phyloP scores from a whole-genome alignment of 768 basidiomycete genomes.

The Rhizopogon sp. region DNA sequence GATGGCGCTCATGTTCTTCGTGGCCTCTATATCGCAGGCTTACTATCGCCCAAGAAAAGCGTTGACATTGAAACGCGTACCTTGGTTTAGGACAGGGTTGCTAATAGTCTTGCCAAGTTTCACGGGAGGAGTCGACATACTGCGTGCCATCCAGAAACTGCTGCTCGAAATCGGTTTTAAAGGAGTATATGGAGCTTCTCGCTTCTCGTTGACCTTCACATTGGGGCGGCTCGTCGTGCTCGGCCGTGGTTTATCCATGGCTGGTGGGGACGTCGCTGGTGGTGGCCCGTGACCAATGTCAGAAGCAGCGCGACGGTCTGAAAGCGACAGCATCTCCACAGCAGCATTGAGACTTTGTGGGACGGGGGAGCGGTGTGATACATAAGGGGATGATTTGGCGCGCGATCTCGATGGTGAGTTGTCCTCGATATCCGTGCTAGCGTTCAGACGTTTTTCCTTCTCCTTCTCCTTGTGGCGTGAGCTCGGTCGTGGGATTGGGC shows the following conservation, averaged over 20 bases:
- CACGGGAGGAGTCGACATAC: slow-evolving; percentile 34
- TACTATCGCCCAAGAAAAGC: background rate
- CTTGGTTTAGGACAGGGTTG: slow-evolving; percentile 62
- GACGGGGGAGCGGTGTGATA: slow-evolving; percentile 48
- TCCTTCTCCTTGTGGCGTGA: slow-evolving; percentile 27
- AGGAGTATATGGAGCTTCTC: slow-evolving; percentile 37
- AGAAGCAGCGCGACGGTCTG: slow-evolving; percentile 24
- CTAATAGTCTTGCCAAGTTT: slow-evolving; percentile 65
- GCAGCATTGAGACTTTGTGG: slow-evolving; percentile 74
- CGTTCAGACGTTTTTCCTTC: slow-evolving; percentile 26
- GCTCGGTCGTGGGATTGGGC: slow-evolving; percentile 13
- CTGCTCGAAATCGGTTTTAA: slow-evolving; percentile 35
- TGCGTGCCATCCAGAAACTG: slow-evolving; percentile 29
- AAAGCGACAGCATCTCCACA: slow-evolving; percentile 50
- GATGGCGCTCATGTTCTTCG: slow-evolving; percentile 69
- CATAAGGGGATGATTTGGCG: slow-evolving; percentile 50
- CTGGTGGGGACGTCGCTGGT: slow-evolving; percentile 11
- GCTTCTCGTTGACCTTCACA: slow-evolving; percentile 23
- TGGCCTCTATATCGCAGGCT: slow-evolving; percentile 43
- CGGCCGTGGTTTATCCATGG: slow-evolving; percentile 25
- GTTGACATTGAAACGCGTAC: slow-evolving; percentile 31
- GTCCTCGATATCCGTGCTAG: slow-evolving; percentile 27
- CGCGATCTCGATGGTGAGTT: slow-evolving; percentile 42
- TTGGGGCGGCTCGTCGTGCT: slow-evolving; percentile 21
- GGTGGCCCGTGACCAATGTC: slow-evolving; percentile 19